A percentile compares a stretch with the other conserved stretches of the same genome.
Conservation (phyloP, 352 stramenopile species). For the Nothophytophthora sp. region DNA sequence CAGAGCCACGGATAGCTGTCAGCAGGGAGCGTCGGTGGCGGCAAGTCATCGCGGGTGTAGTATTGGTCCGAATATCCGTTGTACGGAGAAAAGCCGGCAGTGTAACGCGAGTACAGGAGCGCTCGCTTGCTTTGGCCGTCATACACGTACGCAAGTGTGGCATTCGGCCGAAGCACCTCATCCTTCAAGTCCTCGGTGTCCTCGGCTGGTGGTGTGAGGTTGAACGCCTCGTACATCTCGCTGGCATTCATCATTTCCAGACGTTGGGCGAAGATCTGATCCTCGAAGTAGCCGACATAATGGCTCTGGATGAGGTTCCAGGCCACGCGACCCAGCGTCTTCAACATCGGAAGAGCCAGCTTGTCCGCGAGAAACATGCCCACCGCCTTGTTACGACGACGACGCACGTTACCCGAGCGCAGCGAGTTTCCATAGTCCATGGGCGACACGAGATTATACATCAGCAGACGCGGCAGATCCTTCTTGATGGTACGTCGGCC, state of each 20-base stretch:
- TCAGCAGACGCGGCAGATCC: constrained; percentile 24
- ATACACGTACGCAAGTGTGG: constrained; percentile 27
- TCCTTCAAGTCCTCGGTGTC: constrained; percentile 1
- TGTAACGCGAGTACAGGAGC: constrained; percentile 19
- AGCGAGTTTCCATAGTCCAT: constrained; percentile 40
- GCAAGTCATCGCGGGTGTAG: constrained; percentile 40
- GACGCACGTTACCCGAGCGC: constrained; percentile 31
- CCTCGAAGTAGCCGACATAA: constrained; percentile 44
- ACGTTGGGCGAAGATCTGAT: constrained; percentile 24
- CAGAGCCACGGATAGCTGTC: constrained; percentile 54
- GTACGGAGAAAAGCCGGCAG: constrained; percentile 45
- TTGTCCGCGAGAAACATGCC: constrained; percentile 41
- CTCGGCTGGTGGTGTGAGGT: constrained; percentile 29
- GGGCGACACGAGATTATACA: constrained; percentile 58
- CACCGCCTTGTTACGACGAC: constrained; percentile 32
- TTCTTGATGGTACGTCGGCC: constrained; percentile 32
- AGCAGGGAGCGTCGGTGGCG: constrained; percentile 33
- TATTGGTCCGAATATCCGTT: constrained; percentile 43
- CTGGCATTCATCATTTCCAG: constrained; percentile 40
- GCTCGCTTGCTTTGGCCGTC: constrained; percentile 23
- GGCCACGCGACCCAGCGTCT: constrained; percentile 27
- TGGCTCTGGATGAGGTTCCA: constrained; percentile 35
- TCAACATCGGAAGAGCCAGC: constrained; percentile 36
- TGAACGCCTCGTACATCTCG: constrained; percentile 38
- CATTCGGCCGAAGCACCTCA: constrained; percentile 26